Percentiles rank a stretch among this genome's conserved stretches.
Conservation (phyloP, 1,284 basidiomycete genomes). For the Ceratobasidium sp. region DNA sequence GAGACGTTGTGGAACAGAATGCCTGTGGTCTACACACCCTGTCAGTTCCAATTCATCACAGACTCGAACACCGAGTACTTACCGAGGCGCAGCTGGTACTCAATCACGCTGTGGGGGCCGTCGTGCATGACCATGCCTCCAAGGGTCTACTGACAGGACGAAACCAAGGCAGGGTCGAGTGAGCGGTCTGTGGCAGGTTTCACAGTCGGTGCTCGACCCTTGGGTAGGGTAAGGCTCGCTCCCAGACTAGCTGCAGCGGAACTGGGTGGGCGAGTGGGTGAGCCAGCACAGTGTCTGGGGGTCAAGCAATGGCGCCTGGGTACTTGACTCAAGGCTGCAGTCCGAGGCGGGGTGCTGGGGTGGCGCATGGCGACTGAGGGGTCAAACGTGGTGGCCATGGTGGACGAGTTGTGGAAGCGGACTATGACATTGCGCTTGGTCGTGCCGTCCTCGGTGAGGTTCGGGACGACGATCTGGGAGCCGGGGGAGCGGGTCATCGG, state of each 20-base stretch:
- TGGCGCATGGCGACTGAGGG: slow-evolving; percentile 46
- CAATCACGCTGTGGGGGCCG: slow-evolving; percentile 17
- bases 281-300: slow-evolving; percentile 34
- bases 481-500: slow-evolving; percentile 45
- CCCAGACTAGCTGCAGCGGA: slow-evolving; percentile 43
- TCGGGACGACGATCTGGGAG: slow-evolving; percentile 44
- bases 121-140: slow-evolving; percentile 45
- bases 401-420: slow-evolving; percentile 40
- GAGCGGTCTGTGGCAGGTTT: slow-evolving; percentile 42
- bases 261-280: slow-evolving; percentile 41
- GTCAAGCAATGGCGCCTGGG: slow-evolving; percentile 8
- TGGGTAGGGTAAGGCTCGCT: slow-evolving; percentile 68
- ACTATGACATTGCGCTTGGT: slow-evolving; percentile 36
- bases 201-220: slow-evolving; percentile 61
- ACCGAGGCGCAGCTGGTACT: slow-evolving; percentile 33
- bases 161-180: slow-evolving; percentile 39
- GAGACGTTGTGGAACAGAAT: too few relatives aligned
- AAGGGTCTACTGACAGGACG: slow-evolving; percentile 30
- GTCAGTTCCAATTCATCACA: too few relatives aligned
- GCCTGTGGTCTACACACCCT: too few relatives aligned
- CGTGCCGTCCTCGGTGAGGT: slow-evolving; percentile 25
- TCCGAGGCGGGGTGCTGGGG: slow-evolving; percentile 40
- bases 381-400: slow-evolving; percentile 17
- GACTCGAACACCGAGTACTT: too few relatives aligned
- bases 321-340: not conserved